Evolutionary conservation across 139 green algal genomes (phyloP), one percentile per base, ranked within the genome.

Genomic region (Marvania coccoides): DNA sequence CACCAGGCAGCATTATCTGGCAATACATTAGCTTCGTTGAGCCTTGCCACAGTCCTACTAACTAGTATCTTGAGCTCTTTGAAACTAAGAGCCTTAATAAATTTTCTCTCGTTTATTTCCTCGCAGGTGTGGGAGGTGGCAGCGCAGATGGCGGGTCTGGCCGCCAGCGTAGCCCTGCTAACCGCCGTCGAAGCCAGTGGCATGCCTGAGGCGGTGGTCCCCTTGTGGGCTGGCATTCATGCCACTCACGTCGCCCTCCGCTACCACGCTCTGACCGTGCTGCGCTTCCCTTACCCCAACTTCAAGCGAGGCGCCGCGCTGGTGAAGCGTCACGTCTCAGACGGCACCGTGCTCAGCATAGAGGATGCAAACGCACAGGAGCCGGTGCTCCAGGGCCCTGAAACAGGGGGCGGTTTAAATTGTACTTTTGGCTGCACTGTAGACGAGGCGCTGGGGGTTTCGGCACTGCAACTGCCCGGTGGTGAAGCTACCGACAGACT

Each of bases 51-150:
- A n/a, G n/a, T n/a, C n/a, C n/a, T n/a, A n/a, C n/a, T n/a, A n/a
- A n/a, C n/a, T n/a, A n/a, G n/a, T n/a, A n/a, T n/a, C n/a, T n/a
- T n/a, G n/a, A n/a, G n/a, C n/a, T 61, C 55, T 57, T 30, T 51
- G 47, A 46, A 46, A 40, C 31, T 28, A 34, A 26, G 53, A 28
- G 40, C 24, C 5, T 42, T 7, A 6, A 23, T 37, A 28, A 13
- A 19, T 2, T 5, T 1, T 19, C 2, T 9, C 47, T 47, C 10
- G 26, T 33, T 37, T 13, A 35, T 4, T 8, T 3, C 19, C 7
- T n/a, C n/a, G n/a, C n/a, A n/a, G n/a, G 70, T 85, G 13, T 88
- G 81, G 83, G 81, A 92, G 72, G 87, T 92, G 46, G 53, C 64
- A 3, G 87, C 75, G 2, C 77, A 93, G 81, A 67, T 96, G 58